phyloP scores from a whole-genome alignment of 1,139 yeast genomes.

The Pichia sorboxylosa region DNA sequence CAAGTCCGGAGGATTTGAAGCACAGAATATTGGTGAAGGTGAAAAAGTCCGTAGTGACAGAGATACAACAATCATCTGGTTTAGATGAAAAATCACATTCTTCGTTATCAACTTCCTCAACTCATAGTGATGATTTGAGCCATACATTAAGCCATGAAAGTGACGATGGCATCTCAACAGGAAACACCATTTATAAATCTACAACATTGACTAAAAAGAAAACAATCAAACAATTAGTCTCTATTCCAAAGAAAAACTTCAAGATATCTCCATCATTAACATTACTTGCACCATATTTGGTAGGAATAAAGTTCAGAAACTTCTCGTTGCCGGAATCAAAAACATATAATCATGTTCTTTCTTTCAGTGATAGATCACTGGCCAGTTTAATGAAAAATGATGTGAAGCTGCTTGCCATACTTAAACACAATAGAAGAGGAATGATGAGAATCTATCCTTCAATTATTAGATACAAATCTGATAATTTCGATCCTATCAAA shows the following conservation, averaged over 20 bases:
- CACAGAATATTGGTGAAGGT: constrained; percentile 68
- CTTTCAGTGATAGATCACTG: constrained; percentile 66
- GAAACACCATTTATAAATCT: background rate
- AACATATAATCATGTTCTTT: constrained; percentile 69
- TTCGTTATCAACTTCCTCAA: constrained; percentile 29
- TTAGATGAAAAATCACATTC: constrained; percentile 8
- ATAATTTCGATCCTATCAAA: constrained; percentile 66
- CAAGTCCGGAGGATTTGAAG: constrained; percentile 62
- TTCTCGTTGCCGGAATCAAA: constrained; percentile 83
- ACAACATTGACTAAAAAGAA: constrained; percentile 5
- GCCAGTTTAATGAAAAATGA: constrained; percentile 54
- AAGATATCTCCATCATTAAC: constrained; percentile 42
- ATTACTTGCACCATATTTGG: constrained; percentile 50
- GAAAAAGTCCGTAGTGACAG: constrained; percentile 29
- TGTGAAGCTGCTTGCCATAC: constrained; percentile 38
- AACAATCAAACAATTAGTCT: constrained; percentile 12
- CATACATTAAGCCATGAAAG: constrained; percentile 9
- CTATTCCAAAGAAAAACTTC: constrained; percentile 19
- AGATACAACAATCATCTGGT: constrained; percentile 2
- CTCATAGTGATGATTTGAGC: constrained; percentile 36
- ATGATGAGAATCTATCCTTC: constrained; percentile 86
- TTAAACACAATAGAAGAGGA: constrained; percentile 66
- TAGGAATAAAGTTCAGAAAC: constrained; percentile 69
- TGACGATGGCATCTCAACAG: background rate
- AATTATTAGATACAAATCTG: constrained; percentile 58